Percentiles rank a stretch among this genome's conserved stretches.
These are phyloP conservation scores for Epichloe hybrida DNA, from an alignment of 2,329 filamentous ascomycete species.

Conservation along the genomic window DNA sequence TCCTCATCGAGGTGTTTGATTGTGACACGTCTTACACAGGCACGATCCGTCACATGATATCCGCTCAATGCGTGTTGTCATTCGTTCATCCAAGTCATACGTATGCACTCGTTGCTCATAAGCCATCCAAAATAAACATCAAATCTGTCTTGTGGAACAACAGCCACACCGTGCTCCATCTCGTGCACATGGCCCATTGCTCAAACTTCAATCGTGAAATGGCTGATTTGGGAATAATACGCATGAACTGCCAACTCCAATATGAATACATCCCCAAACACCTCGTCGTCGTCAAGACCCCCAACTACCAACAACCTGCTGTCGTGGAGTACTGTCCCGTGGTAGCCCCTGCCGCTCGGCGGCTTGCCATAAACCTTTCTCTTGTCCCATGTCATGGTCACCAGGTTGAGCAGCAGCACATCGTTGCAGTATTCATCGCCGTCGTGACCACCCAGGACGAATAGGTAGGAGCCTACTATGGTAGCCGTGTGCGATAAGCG, in stretches of 20 bases:
- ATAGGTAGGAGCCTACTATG: constrained; percentile 56
- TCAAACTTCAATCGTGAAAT: constrained; percentile 56
- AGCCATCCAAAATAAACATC: neutral
- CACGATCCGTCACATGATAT: neutral
- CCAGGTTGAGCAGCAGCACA: constrained; percentile 53
- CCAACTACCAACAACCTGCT: constrained; percentile 50
- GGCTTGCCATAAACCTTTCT: constrained; percentile 50
- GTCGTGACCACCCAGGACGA: constrained; percentile 57
- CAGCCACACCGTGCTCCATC: neutral
- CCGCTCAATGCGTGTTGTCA: constrained; percentile 1
- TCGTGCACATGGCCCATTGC: neutral
- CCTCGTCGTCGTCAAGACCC: constrained; percentile 56
- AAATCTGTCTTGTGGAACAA: neutral
- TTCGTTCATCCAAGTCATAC: neutral
- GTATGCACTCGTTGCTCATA: neutral
- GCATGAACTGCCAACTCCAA: constrained; percentile 56
- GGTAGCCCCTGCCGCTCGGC: constrained; percentile 52
- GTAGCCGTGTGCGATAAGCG: constrained; percentile 56
- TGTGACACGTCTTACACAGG: neutral
- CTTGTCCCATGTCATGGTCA: constrained; percentile 62
- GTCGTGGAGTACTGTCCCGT: constrained; percentile 52
- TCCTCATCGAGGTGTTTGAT: no score
- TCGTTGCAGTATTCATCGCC: constrained; percentile 58
- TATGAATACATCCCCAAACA: constrained; percentile 55
- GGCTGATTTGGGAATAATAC: constrained; percentile 61